phyloP scores from a whole-genome alignment of 192 early-diverging fungal species.

The Linderina pennispora region DNA sequence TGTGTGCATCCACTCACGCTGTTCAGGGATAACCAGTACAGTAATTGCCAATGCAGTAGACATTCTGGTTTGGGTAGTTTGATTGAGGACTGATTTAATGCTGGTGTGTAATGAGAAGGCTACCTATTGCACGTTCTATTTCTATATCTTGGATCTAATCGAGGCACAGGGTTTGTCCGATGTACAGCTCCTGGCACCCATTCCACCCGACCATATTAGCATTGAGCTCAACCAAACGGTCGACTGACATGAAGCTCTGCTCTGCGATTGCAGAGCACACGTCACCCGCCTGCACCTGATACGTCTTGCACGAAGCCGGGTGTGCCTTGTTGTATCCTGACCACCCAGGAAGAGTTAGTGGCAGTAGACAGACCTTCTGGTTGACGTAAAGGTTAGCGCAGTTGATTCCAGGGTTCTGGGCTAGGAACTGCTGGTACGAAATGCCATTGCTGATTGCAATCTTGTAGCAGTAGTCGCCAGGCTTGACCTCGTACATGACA shows the following conservation, averaged over 20 bases:
- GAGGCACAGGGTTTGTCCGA: constrained; percentile 28
- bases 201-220: constrained; percentile 6
- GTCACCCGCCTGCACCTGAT: constrained; percentile 29
- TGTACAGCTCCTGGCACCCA: constrained; percentile 17
- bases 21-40: no score
- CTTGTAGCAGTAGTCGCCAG: constrained; percentile 45
- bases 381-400: constrained; percentile 18
- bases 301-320: constrained; percentile 9
- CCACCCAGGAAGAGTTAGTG: constrained; percentile 3
- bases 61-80: no score
- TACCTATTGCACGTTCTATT: no score
- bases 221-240: constrained; percentile 14
- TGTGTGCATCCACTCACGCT: no score
- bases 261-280: constrained; percentile 27
- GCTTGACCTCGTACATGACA: constrained; percentile 34
- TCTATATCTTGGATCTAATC: no score
- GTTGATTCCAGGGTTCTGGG: constrained; percentile 35
- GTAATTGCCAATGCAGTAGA: no score
- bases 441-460: constrained; percentile 29
- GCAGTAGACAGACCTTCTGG: constrained; percentile 33
- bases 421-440: constrained; percentile 25
- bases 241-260: constrained; percentile 7
- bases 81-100: no score
- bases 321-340: no score
- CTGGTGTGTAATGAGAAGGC: no score